phyloP scores from a whole-genome alignment of 768 basidiomycete genomes.

The Lenzites betulinus region DNA sequence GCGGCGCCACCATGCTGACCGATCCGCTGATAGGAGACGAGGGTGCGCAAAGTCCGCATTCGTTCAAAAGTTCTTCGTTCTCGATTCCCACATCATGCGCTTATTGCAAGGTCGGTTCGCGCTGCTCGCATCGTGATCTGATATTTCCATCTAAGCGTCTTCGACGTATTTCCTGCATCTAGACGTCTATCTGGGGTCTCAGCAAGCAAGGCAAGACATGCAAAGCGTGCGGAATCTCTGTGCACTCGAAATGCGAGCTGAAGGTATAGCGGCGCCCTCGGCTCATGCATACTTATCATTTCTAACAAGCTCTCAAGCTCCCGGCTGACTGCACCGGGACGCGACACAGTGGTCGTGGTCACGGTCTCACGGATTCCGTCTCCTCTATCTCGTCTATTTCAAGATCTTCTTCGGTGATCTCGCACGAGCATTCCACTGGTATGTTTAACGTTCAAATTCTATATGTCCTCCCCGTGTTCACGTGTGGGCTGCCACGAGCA shows the following conservation, averaged over 20 bases:
- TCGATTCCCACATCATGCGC: constrained; percentile 82
- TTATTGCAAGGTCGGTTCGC: constrained; percentile 68
- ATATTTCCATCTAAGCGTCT: background rate
- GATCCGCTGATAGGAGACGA: constrained; percentile 59
- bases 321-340: constrained; percentile 64
- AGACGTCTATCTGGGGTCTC: constrained; percentile 87
- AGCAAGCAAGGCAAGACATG: constrained; percentile 88
- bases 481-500: background rate
- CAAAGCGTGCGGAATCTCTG: constrained; percentile 72
- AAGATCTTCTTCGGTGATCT: constrained; percentile 37
- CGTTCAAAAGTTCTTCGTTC: constrained; percentile 84
- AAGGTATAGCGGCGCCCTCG: constrained; percentile 49
- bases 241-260: constrained; percentile 84
- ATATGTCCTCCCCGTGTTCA: background rate
- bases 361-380: constrained; percentile 15
- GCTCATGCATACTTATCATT: background rate
- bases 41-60: constrained; percentile 69
- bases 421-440: constrained; percentile 34
- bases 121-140: background rate
- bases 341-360: constrained; percentile 28
- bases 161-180: background rate
- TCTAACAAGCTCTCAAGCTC: constrained; percentile 44
- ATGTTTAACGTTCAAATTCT: constrained; percentile 2
- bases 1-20: background rate
- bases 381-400: constrained; percentile 24